Evolutionary conservation across 164 flowering plant species (phyloP).

Genomic region (Tetrastigma voinierianum): DNA sequence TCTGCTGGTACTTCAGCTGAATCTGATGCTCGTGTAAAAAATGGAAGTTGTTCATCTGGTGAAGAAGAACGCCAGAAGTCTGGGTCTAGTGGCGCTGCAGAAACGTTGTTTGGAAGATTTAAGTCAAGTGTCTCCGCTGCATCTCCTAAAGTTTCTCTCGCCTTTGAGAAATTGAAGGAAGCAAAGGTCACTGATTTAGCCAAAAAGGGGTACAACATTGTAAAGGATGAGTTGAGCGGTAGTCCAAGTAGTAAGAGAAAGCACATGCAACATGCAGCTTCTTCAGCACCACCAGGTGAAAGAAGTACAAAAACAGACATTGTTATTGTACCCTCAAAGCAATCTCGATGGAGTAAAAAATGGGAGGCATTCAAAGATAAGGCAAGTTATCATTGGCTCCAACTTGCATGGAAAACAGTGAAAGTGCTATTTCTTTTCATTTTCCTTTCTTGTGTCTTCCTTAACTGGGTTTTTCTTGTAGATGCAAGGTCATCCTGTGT

Average conservation of each 20-base stretch:
- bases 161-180: conserved; percentile 72
- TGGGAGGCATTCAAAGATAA: conserved; percentile 78
- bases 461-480: conserved; percentile 20
- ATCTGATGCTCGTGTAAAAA: conserved; percentile 28
- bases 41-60: conserved; percentile 31
- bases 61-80: conserved; percentile 42
- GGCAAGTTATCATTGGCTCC: conserved; percentile 33
- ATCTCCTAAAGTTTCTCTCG: conserved; percentile 50
- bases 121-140: conserved; percentile 54
- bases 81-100: conserved; percentile 38
- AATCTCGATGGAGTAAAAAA: conserved; percentile 73
- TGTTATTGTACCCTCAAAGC: conserved; percentile 65
- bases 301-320: conserved; percentile 79
- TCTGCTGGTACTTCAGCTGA: conserved; percentile 31
- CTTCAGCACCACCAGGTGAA: conserved; percentile 51
- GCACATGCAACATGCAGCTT: conserved; percentile 47
- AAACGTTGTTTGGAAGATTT: conserved; percentile 55
- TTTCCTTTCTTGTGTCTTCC: not conserved
- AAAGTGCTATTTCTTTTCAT: not conserved
- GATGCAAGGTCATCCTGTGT: conserved; percentile 70
- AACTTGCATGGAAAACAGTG: not conserved
- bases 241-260: conserved; percentile 55
- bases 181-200: conserved; percentile 70
- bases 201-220: conserved; percentile 77
- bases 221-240: conserved; percentile 84